Base-by-base conservation (phyloP, 2,329 filamentous ascomycete genomes). In the Exophiala calicioides region DNA sequence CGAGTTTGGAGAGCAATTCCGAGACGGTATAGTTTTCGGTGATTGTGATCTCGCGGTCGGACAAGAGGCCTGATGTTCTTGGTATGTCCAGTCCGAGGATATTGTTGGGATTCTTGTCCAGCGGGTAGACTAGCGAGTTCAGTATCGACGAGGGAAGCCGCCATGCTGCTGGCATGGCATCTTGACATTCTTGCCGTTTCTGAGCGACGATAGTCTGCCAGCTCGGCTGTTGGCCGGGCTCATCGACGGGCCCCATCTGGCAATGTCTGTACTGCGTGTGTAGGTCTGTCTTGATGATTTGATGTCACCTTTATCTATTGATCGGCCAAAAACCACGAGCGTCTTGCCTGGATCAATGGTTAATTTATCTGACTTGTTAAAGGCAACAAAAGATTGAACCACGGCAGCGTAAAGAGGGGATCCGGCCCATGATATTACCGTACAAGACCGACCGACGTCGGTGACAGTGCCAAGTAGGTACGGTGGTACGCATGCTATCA, bases 1-100 rank as follows among this genome's bases (percentile, higher is more conserved):
- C 40, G 12, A 59, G 46, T 40, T 49, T 52, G 6, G 33, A 34
- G 6, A 54, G 42, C 3, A 78, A 65, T 2, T 58, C 65, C 3
- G 64, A 59, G 0, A 69, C 72, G 47, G 76, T 72, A 34, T 72
- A 70, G n/a, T 64, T 60, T 24, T 76, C 72, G 0, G 76, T 78
- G 35, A 78, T 77, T 3, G 62, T 60, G 4, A 76, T 50, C 55
- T 78, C 75, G 20, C 63, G 57, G 0, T 62, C 27, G 0, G 69
- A 66, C n/a, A 78, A 56, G 12, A 78, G 59, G 4, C 74, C 74
- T 26, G 68, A 72, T 41, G 62, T 44, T 27, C 59, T 40, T 9
- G 71, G 68, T 8, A 74, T 55, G 10, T 47, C 46, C 2, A 65
- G 62, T 26, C 71, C 70, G 49, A 60, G 44, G 2, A 58, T 40